Evolutionary conservation across 2,329 filamentous ascomycete genomes (phyloP), one percentile per base, ranked within the genome.

Genomic region (Xylaria sp.): DNA sequence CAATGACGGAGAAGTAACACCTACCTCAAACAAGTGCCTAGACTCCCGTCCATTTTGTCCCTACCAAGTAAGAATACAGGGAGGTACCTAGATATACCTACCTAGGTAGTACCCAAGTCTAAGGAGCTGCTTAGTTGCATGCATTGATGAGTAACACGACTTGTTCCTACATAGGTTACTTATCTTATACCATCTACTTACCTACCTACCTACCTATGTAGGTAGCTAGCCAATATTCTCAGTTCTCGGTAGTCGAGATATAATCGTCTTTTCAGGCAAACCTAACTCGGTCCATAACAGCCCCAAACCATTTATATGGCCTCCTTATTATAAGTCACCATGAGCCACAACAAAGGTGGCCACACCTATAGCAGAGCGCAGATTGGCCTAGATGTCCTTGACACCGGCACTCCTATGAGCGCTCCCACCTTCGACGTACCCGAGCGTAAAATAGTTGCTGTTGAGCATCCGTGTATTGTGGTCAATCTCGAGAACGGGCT

Each of bases 391-490:
- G 63, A 65, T 36, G 65, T 73, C 10, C 63, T 67, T 13, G 58
- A 71, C 20, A 67, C 62, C 29, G 38, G 42, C 6, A 44, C 55
- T 29, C 44, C 38, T 10, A 38, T 11, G 27, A 71, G 68, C 60
- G 81, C 81, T 10, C 81, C 81, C 0, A 72, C 69, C 58, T 79
- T 79, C 56, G 73, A 78, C 1, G 76, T 83, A 15, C 79, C 81
- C 6, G 65, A 75, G 9, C 76, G 78, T 47, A 77, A 77, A 58
- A 77, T 84, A 44, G 74, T 80, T 3, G 81, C 81, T 1, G 75
- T 84, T 27, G 82, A 84, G 71, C 81, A 84, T 66, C 82, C 82
- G 1, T 79, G 80, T 65, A 75, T 82, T 27, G 69, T 83, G 58
- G 75, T 77, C 50, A 75, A 81, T 59, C 71, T 83, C 9, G 79